Evolutionary conservation across 805 yeast species (phyloP), one percentile per base, ranked within the genome.

Genomic region (Kodamaea lidongshanica): DNA sequence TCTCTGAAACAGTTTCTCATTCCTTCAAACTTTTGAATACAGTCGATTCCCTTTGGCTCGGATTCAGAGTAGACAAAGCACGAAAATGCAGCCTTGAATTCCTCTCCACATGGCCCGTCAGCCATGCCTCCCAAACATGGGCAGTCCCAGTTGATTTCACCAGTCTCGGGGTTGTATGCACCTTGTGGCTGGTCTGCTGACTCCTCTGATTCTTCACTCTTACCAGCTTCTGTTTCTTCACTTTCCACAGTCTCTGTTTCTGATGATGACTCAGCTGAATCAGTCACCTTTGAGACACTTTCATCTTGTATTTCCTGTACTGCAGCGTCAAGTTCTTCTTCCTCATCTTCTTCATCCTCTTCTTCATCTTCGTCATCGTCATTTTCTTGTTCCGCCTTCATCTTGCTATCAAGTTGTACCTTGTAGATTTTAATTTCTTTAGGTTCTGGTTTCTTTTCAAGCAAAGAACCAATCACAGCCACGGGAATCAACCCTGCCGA

Each of bases 61-160:
- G 80, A 79, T 48, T 80, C 85, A 5, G 96, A 87, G 66, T 81
- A 87, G 24, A 92, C 89, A 52, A 92, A 92, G 57, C 98, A 92
- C 7, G 94, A 71, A 56, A 92, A 92, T 0, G 98, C 97, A 31
- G 74, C 86, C 62, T 84, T 86, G 68, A 86, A 86, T 61, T 87
- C 95, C 47, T 79, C 88, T 35, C 98, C 98, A 64, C 98, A 92
- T 33, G 98, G 97, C 0, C 98, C 98, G 42, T 88, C 71, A 18
- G 98, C 97, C 96, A 92, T 86, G 23, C 98, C 98, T 19, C 97
- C 98, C 28, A 92, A 67, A 59, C 97, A 89, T n/a, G 98, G 97
- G 58, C 98, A 92, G 53, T 92, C 97, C 98, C 98, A 92, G 74
- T 92, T 89, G 61, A 92, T 92, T 56, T 89, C 97, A 17, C 98